Evolutionary conservation across 1,139 yeast genomes (phyloP).

Genomic region (Blastobotrys elegans): DNA sequence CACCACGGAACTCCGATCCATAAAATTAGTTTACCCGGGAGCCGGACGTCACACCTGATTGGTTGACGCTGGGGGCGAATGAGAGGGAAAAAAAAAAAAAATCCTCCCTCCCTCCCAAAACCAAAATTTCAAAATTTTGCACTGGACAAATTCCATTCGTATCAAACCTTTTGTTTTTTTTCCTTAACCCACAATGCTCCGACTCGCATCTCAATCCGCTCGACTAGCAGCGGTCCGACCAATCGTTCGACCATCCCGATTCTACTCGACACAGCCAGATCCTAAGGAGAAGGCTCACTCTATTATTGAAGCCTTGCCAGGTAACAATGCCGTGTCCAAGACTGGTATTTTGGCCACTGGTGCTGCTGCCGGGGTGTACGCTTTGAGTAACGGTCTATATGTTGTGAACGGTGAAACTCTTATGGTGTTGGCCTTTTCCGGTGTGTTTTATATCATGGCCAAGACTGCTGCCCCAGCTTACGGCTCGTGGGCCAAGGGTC

Average conservation of each 20-base stretch:
- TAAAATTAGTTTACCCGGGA: too few relatives aligned
- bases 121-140: too few relatives aligned
- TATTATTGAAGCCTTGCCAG: conserved; percentile 89
- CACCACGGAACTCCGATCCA: too few relatives aligned
- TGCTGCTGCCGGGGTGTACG: conserved; percentile 90
- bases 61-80: too few relatives aligned
- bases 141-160: neutral
- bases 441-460: conserved; percentile 69
- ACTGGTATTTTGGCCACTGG: conserved; percentile 94
- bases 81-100: conserved; percentile 5
- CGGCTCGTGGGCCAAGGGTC: conserved; percentile 91
- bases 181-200: conserved; percentile 23
- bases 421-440: conserved; percentile 72
- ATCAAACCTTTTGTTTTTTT: neutral
- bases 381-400: conserved; percentile 87
- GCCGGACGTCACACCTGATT: too few relatives aligned
- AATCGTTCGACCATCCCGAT: conserved; percentile 22
- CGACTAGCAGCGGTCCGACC: conserved; percentile 21
- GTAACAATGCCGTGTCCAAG: conserved; percentile 80
- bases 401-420: conserved; percentile 93
- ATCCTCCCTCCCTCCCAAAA: neutral
- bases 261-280: conserved; percentile 45
- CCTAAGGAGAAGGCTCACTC: conserved; percentile 91
- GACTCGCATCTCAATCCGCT: conserved; percentile 25
- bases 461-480: conserved; percentile 92